Base-by-base conservation (phyloP, 306 rosid species). In the Pterocarpus macrocarpus region DNA sequence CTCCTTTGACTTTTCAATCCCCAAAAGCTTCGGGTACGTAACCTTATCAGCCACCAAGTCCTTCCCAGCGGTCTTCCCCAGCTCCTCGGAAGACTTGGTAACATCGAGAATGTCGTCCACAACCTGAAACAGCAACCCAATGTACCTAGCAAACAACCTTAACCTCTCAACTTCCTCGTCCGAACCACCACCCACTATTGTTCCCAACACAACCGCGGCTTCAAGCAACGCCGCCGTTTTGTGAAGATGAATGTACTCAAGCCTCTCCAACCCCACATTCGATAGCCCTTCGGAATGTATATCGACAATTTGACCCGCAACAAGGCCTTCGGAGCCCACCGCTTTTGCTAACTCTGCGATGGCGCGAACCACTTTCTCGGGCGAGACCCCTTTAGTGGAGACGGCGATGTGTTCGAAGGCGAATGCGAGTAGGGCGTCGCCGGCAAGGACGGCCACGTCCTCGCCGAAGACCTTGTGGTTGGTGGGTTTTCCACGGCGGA, bases 31-130 rank as follows among this genome's bases (percentile, higher is more conserved):
- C 1, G 97, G 97, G 44, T 93, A 91, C 0, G 97, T 93, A 4
- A 69, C 89, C 78, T 93, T 93, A 81, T 91, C 93, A 11, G 97
- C 94, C 35, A 86, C 76, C 88, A 91, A 82, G 52, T 93, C 97
- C 43, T 93, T 93, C 80, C 97, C 97, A 0, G 97, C 97, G 0
- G 97, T 93, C 22, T 93, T 93, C 38, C 97, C 97, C 81, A 93
- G 49, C 41, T 93, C 97, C 78, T 87, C 68, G 0, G 97, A 93
- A 2, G 97, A 87, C 36, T 90, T 91, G 0, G 97, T 93, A 30
- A 93, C 90, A 77, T 93, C 97, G 2, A 93, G 92, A 61, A 93
- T 91, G 72, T 93, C 97, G 73, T 93, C 97, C 44, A 93, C 97
- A 14, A 93, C 97, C 77, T 93, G 97, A 82, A 90, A 91, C 87